Percentiles rank a stretch among this genome's conserved stretches.
phyloP scores from a whole-genome alignment of 192 early-diverging fungal species.

The Phlyctochytrium planicorne region DNA sequence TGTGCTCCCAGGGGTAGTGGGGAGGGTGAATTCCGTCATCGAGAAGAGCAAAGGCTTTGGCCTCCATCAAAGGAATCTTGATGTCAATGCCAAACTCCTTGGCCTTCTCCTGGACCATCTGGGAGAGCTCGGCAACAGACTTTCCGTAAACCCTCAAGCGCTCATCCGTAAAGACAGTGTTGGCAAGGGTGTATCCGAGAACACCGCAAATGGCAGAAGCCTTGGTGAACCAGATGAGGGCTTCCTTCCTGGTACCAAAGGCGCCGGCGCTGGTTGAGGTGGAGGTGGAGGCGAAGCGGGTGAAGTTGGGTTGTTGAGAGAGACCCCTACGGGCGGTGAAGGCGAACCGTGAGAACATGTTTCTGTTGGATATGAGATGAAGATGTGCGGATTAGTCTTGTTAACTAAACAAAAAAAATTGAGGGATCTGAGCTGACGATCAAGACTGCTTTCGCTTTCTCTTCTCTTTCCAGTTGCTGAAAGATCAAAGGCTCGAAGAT shows the following conservation, averaged over 20 bases:
- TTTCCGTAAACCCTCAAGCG: background rate
- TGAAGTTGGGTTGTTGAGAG: too few species aligned
- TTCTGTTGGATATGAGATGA: too few species aligned
- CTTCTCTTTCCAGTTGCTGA: too few species aligned
- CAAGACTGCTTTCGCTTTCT: too few species aligned
- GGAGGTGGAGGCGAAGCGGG: background rate
- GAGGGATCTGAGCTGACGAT: too few species aligned
- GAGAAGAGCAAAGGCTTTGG: conserved; percentile 72
- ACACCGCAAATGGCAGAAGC: conserved; percentile 35
- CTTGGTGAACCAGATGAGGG: conserved; percentile 38
- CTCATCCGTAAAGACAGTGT: conserved; percentile 48
- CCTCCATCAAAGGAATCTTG: conserved; percentile 32
- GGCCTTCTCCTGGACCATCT: conserved; percentile 29
- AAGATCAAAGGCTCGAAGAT: too few species aligned
- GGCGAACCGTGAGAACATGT: too few species aligned
- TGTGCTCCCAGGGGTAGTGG: conserved; percentile 85
- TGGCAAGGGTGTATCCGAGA: conserved; percentile 38
- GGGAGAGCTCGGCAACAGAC: conserved; percentile 12
- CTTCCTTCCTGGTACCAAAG: conserved; percentile 1
- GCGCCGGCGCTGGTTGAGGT: background rate
- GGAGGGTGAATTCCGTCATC: conserved; percentile 93
- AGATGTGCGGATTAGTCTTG: too few species aligned
- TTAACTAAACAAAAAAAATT: too few species aligned
- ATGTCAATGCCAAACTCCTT: conserved; percentile 33
- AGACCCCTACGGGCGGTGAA: too few species aligned